Percentiles rank a stretch among this genome's conserved stretches.
Conservation (phyloP, 306 rosid species). For the Prunus salicina region DNA sequence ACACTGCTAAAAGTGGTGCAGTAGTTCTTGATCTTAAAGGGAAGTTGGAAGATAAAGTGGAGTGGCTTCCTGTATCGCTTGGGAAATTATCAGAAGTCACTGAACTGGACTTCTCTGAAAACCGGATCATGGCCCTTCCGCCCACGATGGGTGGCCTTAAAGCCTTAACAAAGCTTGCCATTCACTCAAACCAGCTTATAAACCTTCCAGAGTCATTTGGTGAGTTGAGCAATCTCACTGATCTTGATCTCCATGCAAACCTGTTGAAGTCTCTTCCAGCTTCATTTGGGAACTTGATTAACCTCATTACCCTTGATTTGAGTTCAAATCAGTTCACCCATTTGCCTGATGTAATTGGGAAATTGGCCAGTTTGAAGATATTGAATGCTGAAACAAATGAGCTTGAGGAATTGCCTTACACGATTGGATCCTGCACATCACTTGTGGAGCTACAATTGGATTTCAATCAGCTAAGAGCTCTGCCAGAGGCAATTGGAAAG, state of each 20-base stretch:
- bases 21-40: slow-evolving; percentile 67
- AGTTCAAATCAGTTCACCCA: slow-evolving; percentile 63
- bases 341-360: slow-evolving; percentile 66
- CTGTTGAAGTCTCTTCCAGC: slow-evolving; percentile 68
- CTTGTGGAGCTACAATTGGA: slow-evolving; percentile 58
- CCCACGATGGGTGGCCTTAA: slow-evolving; percentile 57
- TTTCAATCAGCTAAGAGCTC: slow-evolving; percentile 76
- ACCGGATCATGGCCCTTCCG: slow-evolving; percentile 87
- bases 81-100: slow-evolving; percentile 68
- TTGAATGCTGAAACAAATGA: slow-evolving; percentile 65
- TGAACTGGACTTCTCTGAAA: slow-evolving; percentile 74
- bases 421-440: slow-evolving; percentile 70
- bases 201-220: slow-evolving; percentile 87
- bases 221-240: slow-evolving; percentile 63
- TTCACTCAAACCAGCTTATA: slow-evolving; percentile 82
- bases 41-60: slow-evolving; percentile 72
- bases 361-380: slow-evolving; percentile 57
- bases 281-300: slow-evolving; percentile 60
- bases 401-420: slow-evolving; percentile 76
- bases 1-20: slow-evolving; percentile 51
- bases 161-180: slow-evolving; percentile 71
- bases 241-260: slow-evolving; percentile 79
- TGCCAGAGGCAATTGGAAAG: slow-evolving; percentile 93
- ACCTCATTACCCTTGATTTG: slow-evolving; percentile 66
- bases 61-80: slow-evolving; percentile 85